Percentiles rank a stretch among this genome's conserved stretches.
Conservation (phyloP, 257 asterid species). For the Phtheirospermum japonicum region DNA sequence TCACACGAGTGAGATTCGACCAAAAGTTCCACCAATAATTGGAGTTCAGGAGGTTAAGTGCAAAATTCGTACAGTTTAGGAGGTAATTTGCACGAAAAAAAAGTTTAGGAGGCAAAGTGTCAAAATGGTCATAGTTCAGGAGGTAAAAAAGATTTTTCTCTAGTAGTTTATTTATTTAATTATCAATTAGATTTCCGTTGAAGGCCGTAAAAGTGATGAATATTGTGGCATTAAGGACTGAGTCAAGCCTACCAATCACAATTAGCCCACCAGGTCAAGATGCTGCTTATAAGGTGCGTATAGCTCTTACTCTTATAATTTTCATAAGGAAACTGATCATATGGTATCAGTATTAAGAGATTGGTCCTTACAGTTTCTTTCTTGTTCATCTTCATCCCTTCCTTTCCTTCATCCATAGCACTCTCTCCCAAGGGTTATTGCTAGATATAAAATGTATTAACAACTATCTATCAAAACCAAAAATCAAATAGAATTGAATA, state of each 20-base stretch:
- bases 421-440: constrained; percentile 1
- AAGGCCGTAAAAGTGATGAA: constrained; percentile 98
- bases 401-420: neutral
- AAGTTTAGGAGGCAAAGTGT: no score
- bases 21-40: no score
- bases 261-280: constrained; percentile 42
- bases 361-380: neutral
- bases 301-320: neutral
- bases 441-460: neutral
- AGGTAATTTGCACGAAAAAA: no score
- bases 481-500: neutral
- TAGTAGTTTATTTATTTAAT: no score
- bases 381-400: constrained; percentile 4
- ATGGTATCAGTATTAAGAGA: neutral
- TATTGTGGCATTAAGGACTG: constrained; percentile 87
- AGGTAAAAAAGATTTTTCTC: no score
- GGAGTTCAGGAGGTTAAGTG: no score
- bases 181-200: constrained; percentile 64
- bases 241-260: constrained; percentile 47
- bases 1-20: no score
- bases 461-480: no score
- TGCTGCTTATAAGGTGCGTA: constrained; percentile 53
- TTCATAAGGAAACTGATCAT: neutral
- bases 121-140: no score
- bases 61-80: no score